phyloP scores from a whole-genome alignment of 768 basidiomycete species.

The Thelephora ganbajun region DNA sequence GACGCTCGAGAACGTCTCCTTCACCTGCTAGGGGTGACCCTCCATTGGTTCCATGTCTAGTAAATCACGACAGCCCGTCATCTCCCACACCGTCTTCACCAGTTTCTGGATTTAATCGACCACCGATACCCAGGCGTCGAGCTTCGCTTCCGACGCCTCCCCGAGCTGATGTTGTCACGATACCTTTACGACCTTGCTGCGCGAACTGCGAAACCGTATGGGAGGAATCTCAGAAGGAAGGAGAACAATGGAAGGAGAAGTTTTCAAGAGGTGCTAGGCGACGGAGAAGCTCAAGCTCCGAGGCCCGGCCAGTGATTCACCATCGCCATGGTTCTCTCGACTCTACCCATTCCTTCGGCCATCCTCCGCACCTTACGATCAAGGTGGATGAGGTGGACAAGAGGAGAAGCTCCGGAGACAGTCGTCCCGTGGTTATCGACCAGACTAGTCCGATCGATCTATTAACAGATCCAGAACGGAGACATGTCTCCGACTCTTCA shows the following conservation, averaged over 20 bases:
- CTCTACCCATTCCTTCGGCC: constrained; percentile 9
- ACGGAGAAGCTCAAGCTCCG: constrained; percentile 27
- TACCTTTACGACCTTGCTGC: constrained; percentile 66
- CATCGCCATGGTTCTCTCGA: constrained; percentile 10
- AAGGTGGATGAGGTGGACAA: constrained; percentile 56
- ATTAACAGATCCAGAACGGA: neutral
- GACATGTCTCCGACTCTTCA: no score
- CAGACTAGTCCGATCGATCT: neutral
- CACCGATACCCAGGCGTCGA: constrained; percentile 52
- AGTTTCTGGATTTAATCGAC: constrained; percentile 22
- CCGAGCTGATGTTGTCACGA: constrained; percentile 28
- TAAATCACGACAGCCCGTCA: constrained; percentile 13
- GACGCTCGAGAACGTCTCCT: neutral
- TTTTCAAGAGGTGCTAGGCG: constrained; percentile 51
- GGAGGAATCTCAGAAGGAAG: constrained; percentile 40
- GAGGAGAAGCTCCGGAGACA: constrained; percentile 25
- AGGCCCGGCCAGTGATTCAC: constrained; percentile 6
- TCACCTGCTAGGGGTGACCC: constrained; percentile 1
- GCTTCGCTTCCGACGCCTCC: constrained; percentile 11
- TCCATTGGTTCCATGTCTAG: constrained; percentile 9
- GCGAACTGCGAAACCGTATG: constrained; percentile 43
- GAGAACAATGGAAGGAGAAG: constrained; percentile 46
- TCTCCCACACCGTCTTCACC: constrained; percentile 9
- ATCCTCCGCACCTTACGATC: constrained; percentile 20
- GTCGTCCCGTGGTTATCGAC: neutral